Evolutionary conservation across 129 eudicot genomes (phyloP).

Genomic region (Tagetes patula): DNA sequence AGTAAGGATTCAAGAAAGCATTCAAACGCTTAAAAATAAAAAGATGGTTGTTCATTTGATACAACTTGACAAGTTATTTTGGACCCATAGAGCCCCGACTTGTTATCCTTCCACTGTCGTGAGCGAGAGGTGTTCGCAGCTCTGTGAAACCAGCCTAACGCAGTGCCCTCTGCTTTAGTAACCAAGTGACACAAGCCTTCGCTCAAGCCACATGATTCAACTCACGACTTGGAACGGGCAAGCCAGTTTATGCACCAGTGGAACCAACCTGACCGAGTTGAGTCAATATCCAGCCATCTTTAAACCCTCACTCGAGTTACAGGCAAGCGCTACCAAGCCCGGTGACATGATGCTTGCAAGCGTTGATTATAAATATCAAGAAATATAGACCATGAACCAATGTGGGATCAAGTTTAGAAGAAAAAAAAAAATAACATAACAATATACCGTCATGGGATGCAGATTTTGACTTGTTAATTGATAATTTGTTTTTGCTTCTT

Average conservation of each 20-base stretch:
- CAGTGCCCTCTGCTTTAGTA: slow-evolving; percentile 24
- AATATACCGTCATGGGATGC: no score
- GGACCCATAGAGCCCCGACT: neutral
- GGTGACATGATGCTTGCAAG: neutral
- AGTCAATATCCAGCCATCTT: slow-evolving; percentile 16
- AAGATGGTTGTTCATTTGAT: slow-evolving; percentile 28
- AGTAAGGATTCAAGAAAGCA: no score
- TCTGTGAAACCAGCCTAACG: slow-evolving; percentile 45
- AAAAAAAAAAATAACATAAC: no score
- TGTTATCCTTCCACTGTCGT: slow-evolving; percentile 33
- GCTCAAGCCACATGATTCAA: slow-evolving; percentile 22
- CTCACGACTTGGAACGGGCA: slow-evolving; percentile 36
- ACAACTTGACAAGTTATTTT: neutral
- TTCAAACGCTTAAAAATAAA: neutral
- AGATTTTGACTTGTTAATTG: no score
- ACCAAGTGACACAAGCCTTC: slow-evolving; percentile 27
- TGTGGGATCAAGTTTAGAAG: no score
- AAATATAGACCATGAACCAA: no score
- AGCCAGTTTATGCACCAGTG: neutral
- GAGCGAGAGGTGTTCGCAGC: slow-evolving; percentile 33
- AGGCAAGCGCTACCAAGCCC: slow-evolving; percentile 28
- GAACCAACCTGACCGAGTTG: neutral
- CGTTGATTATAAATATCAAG: neutral
- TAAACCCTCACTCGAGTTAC: slow-evolving; percentile 25
- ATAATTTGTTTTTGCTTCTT: no score